These are phyloP conservation scores for Linaria vulgaris DNA, from an alignment of 257 asterid genomes.

Conservation along the genomic window DNA sequence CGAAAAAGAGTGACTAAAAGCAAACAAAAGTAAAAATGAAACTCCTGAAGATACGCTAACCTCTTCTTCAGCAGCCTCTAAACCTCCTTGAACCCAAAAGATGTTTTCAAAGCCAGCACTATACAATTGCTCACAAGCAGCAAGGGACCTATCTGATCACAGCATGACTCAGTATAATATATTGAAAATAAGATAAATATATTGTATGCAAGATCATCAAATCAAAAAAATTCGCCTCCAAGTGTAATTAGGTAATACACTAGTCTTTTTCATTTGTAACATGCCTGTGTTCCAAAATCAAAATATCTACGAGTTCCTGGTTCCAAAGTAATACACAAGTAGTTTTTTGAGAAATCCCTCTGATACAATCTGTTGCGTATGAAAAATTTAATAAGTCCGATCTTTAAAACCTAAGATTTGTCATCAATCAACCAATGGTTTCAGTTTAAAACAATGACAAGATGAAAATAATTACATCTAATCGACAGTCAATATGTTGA, in stretches of 20 bases:
- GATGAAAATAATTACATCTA: neutral
- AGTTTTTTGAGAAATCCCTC: neutral
- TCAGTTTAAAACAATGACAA: neutral
- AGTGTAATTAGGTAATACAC: neutral
- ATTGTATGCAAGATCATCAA: neutral
- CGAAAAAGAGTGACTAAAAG: slow-evolving; percentile 1
- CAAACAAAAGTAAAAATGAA: neutral
- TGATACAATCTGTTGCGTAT: neutral
- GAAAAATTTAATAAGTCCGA: neutral
- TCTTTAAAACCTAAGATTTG: neutral
- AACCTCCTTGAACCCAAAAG: slow-evolving; percentile 93
- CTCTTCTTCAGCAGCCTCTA: slow-evolving; percentile 96
- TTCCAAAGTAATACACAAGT: neutral
- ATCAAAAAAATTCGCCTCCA: neutral
- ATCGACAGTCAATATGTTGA: slow-evolving; percentile 3
- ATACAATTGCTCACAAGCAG: slow-evolving; percentile 85
- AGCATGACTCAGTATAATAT: slow-evolving; percentile 32
- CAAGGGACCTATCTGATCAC: slow-evolving; percentile 85
- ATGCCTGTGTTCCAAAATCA: neutral
- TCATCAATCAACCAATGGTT: neutral
- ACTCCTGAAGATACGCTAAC: slow-evolving; percentile 27
- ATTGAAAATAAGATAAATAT: neutral
- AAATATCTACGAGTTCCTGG: no score
- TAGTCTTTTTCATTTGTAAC: neutral
- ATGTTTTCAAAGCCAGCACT: slow-evolving; percentile 78